Base-by-base conservation (phyloP, 441 rosid genomes). In the Raphanus hybrid region DNA sequence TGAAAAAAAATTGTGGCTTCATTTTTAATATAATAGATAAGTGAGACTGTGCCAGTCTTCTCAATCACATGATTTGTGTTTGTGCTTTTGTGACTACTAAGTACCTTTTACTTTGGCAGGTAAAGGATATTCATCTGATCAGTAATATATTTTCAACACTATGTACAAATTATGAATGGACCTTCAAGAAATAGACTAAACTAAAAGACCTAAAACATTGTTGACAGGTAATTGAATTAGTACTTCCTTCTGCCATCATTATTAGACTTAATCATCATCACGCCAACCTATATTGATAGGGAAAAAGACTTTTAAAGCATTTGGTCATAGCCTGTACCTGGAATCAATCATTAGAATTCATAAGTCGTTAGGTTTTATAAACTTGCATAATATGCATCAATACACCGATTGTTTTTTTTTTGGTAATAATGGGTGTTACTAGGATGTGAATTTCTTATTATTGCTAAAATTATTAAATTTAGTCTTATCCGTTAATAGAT, bases 21-120 rank as follows among this genome's bases (percentile, higher is more conserved):
- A 23, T 23, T 23, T 23, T 23, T 23, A 23, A 23, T 23, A 23
- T 23, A 23, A 23, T 23, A 23, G 26, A 23, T 23, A 66, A 69
- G 58, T 63, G 60, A 20, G 74, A 78, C 73, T 73, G 77, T 67
- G 70, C 70, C 64, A 50, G 70, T 78, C 81, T 78, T 67, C 74
- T 78, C 74, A 67, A 67, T 7, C 74, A 78, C 77, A 73, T 73
- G 77, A 78, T 73, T 78, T 61, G 59, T 71, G 65, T 67, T 78
- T 78, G 65, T 78, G 78, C 81, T 73, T 73, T 35, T 67, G 77
- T 78, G 73, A 78, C 81, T 72, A 72, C 81, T 39, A 48, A 57
- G 69, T 14, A 62, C 63, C 57, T 77, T 78, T 78, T 35, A 58
- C 71, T 72, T 78, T 72, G 45, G 32, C 73, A 67, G 68, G 73